Base-by-base conservation (phyloP, 2,329 filamentous ascomycete genomes). In the Pyrenophora tritici-repentis region DNA sequence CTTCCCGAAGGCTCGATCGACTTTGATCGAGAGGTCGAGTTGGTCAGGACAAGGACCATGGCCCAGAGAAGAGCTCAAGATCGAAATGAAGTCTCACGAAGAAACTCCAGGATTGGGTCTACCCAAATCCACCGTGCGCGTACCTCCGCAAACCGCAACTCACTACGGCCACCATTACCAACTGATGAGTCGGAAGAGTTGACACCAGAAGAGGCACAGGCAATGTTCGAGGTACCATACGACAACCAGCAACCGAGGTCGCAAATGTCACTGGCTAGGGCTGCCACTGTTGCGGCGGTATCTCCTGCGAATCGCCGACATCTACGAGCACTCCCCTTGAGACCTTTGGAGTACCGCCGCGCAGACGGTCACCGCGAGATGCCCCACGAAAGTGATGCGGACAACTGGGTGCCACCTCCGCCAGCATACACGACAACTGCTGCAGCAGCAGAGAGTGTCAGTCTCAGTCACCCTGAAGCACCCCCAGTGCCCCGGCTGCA, bases 371-470 rank as follows among this genome's bases (percentile, higher is more conserved):
- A 86, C 35, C 79, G 83, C 35, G 87, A 92, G 63, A 81, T 91
- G 61, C 90, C 90, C 3, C 89, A 94, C 70, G 90, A 94, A 72
- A 93, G 89, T 57, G 90, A 94, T 68, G 89, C 90, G 3, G 90
- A 94, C 64, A 90, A 92, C 62, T 95, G 90, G 90, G 88, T 91
- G 4, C 89, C 90, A 4, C 90, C 90, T 4, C 90, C 90, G 7
- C 90, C 90, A 3, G 89, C 89, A 1, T 95, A 95, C 63, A 84
- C 86, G 34, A 83, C 84, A 47, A 85, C 88, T 0, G 73, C 75
- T n/a, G 68, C 76, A 36, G 72, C 66, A 37, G 58, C 70, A 12
- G 58, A 65, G n/a, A 73, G 70, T 36, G 66, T 73, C 33, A 74
- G 71, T 51, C 50, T 74, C 13, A 74, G 68, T 36, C 68, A 72